phyloP scores from a whole-genome alignment of 2,329 filamentous ascomycete species.

The Orbilia ellipsospora region DNA sequence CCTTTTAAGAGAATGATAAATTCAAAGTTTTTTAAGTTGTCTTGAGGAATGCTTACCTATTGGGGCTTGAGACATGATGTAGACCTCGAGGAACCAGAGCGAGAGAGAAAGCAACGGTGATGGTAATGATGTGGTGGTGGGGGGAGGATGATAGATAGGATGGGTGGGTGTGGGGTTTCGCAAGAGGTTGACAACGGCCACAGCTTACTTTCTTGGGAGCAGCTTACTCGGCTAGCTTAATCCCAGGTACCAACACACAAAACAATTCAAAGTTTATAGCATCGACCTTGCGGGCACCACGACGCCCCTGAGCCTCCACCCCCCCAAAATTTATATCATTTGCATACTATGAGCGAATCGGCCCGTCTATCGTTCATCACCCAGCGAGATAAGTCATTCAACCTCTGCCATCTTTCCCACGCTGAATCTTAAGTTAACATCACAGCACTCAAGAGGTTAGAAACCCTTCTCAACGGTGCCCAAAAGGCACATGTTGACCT shows the following conservation, averaged over 20 bases:
- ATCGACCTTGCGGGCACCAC: background rate
- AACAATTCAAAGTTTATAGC: background rate
- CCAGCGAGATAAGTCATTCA: slow-evolving; percentile 18
- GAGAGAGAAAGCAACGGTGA: background rate
- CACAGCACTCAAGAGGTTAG: slow-evolving; percentile 56
- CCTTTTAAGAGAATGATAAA: background rate
- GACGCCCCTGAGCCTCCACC: too few relatives aligned
- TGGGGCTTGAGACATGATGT: slow-evolving; percentile 55
- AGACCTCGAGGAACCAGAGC: background rate
- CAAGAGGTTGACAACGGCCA: background rate
- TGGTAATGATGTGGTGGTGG: background rate
- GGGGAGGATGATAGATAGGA: too few relatives aligned
- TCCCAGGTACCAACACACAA: too few relatives aligned
- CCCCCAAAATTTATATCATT: too few relatives aligned
- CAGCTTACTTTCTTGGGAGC: background rate
- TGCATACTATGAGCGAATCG: background rate
- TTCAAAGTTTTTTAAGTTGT: background rate
- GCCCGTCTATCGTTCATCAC: background rate
- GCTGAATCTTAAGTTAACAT: too few relatives aligned
- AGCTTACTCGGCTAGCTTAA: too few relatives aligned
- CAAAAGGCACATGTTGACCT: slow-evolving; percentile 56
- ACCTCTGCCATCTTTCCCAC: background rate
- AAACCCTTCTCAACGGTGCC: slow-evolving; percentile 55
- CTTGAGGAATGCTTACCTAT: slow-evolving; percentile 33
- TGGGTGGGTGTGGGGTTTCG: slow-evolving; percentile 34